Evolutionary conservation across 2,329 filamentous ascomycete genomes (phyloP).

Genomic region (Cryphonectria radicalis): DNA sequence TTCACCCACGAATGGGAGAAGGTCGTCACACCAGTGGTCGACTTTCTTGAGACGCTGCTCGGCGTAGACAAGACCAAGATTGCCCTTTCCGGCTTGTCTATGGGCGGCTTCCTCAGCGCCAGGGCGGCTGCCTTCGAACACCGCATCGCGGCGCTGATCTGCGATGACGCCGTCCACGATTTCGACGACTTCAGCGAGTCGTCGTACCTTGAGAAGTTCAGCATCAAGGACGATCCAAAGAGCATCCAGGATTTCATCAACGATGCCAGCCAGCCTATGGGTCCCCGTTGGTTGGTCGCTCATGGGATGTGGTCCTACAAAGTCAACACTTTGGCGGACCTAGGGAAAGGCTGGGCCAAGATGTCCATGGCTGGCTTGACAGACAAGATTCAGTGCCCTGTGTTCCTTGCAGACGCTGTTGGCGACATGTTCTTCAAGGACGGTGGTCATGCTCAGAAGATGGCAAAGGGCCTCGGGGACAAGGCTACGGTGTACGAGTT

Average conservation of each 20-base stretch:
- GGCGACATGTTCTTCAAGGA: constrained; percentile 9
- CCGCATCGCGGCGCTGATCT: constrained; percentile 44
- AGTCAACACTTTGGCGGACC: constrained; percentile 1
- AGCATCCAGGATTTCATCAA: constrained; percentile 32
- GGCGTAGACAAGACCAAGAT: constrained; percentile 41
- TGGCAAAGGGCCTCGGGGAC: constrained; percentile 13
- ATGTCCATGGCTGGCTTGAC: constrained; percentile 10
- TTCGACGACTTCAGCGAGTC: constrained; percentile 31
- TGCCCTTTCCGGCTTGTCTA: constrained; percentile 46
- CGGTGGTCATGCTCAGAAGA: constrained; percentile 5
- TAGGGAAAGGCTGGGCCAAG: neutral
- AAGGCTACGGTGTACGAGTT: constrained; percentile 13
- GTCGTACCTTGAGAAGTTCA: constrained; percentile 31
- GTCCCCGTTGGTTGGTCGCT: constrained; percentile 38
- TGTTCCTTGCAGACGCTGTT: constrained; percentile 11
- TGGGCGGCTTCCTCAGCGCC: constrained; percentile 46
- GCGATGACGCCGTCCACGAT: constrained; percentile 45
- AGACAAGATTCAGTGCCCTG: constrained; percentile 13
- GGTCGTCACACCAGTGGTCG: constrained; percentile 45
- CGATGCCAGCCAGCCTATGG: constrained; percentile 28
- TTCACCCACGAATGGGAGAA: constrained; percentile 50
- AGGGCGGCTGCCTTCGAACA: constrained; percentile 50
- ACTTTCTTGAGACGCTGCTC: constrained; percentile 39
- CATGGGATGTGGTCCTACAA: constrained; percentile 43
- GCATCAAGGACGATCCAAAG: constrained; percentile 25